phyloP scores from a whole-genome alignment of 148 eudicot genomes.

The Amaranthus hypochondriacus region DNA sequence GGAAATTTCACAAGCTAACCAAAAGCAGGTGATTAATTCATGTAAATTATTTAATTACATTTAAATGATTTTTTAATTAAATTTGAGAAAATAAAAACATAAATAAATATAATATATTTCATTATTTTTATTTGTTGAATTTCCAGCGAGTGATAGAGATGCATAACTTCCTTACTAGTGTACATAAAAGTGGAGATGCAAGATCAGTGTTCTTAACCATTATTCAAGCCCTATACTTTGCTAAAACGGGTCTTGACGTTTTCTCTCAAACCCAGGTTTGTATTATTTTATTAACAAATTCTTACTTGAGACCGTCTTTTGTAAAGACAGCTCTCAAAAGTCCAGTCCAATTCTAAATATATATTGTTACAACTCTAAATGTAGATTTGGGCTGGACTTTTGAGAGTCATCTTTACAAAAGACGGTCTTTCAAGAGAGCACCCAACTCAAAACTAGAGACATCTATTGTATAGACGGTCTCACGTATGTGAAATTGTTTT shows the following conservation, averaged over 20 bases:
- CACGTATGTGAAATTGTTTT: too few species aligned
- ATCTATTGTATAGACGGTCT: too few species aligned
- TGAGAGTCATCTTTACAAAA: too few species aligned
- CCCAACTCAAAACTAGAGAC: too few species aligned
- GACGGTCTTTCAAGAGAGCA: too few species aligned
- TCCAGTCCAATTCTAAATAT: too few species aligned
- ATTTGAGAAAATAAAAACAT: background rate
- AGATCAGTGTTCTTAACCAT: conserved; percentile 32
- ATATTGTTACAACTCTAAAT: too few species aligned
- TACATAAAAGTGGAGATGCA: conserved; percentile 34
- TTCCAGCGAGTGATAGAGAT: conserved; percentile 34
- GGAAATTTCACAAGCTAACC: conserved; percentile 19
- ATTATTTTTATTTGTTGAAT: background rate
- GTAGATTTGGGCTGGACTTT: too few species aligned
- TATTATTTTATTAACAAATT: too few species aligned
- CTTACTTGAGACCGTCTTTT: too few species aligned
- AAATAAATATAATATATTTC: background rate
- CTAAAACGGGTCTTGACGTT: conserved; percentile 34
- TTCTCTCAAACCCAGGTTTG: conserved; percentile 35
- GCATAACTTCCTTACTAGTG: conserved; percentile 34
- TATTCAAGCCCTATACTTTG: conserved; percentile 27
- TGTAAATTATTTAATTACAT: background rate
- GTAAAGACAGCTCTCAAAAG: too few species aligned
- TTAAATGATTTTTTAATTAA: background rate
- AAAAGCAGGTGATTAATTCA: conserved; percentile 26